A percentile compares a stretch with the other conserved stretches of the same genome.
Evolutionary conservation across 805 yeast species (phyloP).

Genomic region (Citeromyces matritensis): DNA sequence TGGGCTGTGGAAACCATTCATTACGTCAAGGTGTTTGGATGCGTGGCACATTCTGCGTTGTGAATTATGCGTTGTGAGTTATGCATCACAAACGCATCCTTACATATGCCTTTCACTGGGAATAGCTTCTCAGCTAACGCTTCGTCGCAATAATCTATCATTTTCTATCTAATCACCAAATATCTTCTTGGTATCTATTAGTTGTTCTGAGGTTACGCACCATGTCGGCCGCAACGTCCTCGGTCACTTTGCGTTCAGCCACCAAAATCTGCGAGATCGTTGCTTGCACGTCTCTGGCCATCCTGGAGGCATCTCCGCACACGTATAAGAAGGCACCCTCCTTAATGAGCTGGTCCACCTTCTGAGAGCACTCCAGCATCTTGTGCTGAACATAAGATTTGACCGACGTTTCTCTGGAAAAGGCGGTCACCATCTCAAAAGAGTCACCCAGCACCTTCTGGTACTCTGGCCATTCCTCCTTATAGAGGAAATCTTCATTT

Average conservation of each 20-base stretch:
- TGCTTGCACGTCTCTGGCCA: constrained; percentile 88
- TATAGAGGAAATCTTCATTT: constrained; percentile 71
- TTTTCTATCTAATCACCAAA: constrained; percentile 51
- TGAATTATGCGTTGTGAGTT: too few relatives aligned
- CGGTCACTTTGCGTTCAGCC: constrained; percentile 44
- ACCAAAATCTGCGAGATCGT: constrained; percentile 51
- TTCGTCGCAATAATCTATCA: too few relatives aligned
- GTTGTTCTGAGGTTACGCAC: constrained; percentile 68
- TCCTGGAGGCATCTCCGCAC: constrained; percentile 91
- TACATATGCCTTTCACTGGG: too few relatives aligned
- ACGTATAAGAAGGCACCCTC: constrained; percentile 82
- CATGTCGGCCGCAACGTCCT: constrained; percentile 59
- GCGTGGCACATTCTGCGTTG: too few relatives aligned
- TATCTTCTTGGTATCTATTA: constrained; percentile 93
- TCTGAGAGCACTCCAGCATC: constrained; percentile 34
- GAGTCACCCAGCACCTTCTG: constrained; percentile 40
- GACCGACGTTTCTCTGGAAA: constrained; percentile 56
- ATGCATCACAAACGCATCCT: too few relatives aligned
- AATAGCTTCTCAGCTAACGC: too few relatives aligned
- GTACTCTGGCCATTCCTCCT: constrained; percentile 80
- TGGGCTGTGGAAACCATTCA: too few relatives aligned
- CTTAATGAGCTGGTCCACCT: constrained; percentile 37
- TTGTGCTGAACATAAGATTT: constrained; percentile 80
- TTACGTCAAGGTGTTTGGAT: too few relatives aligned
- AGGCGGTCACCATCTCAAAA: constrained; percentile 70